Conservation (phyloP, 2,329 filamentous ascomycete species). For the Dactylonectria estremocensis region DNA sequence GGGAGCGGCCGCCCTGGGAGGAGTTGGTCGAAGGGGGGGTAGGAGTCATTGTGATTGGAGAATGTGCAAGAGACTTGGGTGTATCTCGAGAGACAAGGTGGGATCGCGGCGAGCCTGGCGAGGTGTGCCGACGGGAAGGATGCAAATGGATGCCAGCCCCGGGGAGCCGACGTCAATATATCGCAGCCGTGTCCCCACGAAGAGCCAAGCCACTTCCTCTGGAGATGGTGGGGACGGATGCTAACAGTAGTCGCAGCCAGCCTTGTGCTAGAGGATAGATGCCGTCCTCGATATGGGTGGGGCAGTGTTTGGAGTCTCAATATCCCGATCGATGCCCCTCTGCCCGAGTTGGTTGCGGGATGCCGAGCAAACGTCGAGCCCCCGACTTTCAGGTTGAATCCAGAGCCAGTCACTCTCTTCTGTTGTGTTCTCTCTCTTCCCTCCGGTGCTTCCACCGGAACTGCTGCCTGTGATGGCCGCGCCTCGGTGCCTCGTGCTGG, state of each 20-base stretch:
- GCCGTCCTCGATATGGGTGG: conserved; percentile 13
- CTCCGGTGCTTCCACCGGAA: conserved; percentile 5
- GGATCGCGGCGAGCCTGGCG: conserved; percentile 31
- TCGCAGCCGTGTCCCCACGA: conserved; percentile 33
- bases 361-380: not conserved
- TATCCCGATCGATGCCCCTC: not conserved
- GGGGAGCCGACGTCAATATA: conserved; percentile 47
- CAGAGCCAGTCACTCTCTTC: not conserved
- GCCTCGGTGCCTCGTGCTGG: conserved; percentile 7
- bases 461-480: conserved; percentile 22
- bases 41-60: conserved; percentile 72
- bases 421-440: not conserved
- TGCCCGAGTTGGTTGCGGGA: not conserved
- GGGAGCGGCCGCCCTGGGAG: conserved; percentile 83
- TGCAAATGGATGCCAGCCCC: conserved; percentile 36
- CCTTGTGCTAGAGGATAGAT: conserved; percentile 17
- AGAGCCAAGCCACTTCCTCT: not conserved
- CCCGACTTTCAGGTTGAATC: not conserved
- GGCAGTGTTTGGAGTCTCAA: conserved; percentile 12
- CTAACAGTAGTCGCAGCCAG: conserved; percentile 9
- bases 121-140: conserved; percentile 22
- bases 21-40: conserved; percentile 85
- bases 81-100: conserved; percentile 43
- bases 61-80: conserved; percentile 39
- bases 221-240: conserved; percentile 11